phyloP scores from a whole-genome alignment of 768 basidiomycete genomes.

The Podaxis sp. region DNA sequence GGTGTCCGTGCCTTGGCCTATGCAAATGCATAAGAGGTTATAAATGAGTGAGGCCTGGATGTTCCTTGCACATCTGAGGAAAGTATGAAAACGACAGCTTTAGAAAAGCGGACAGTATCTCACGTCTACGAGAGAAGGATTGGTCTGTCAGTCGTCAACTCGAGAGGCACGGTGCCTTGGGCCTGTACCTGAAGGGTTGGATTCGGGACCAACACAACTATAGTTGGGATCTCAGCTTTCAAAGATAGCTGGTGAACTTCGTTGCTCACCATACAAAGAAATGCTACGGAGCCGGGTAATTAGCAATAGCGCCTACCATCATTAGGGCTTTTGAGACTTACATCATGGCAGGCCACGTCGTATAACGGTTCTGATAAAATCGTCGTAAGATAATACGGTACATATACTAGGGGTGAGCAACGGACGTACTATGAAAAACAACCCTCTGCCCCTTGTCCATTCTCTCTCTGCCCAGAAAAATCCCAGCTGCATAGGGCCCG shows the following conservation, averaged over 20 bases:
- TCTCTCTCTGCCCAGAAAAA: conserved; percentile 13
- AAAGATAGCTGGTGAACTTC: not conserved
- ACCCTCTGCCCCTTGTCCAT: conserved; percentile 9
- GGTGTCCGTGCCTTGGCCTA: conserved; percentile 4
- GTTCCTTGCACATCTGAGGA: conserved; percentile 2
- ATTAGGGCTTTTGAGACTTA: not conserved
- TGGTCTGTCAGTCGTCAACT: not conserved
- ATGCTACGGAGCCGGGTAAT: not conserved
- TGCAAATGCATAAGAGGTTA: conserved; percentile 1
- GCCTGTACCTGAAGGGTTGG: conserved; percentile 8
- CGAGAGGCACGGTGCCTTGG: not conserved
- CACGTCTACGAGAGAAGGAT: not conserved
- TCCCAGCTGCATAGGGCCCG: not conserved
- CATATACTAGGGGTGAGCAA: not conserved
- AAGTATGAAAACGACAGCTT: not conserved
- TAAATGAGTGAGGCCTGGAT: not conserved
- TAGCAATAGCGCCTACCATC: not conserved
- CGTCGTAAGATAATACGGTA: not conserved
- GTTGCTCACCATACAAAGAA: conserved; percentile 6
- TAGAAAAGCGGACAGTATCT: not conserved
- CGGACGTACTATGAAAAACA: conserved; percentile 7
- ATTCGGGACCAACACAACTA: conserved; percentile 9
- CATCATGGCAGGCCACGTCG: conserved; percentile 10
- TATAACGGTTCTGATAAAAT: conserved; percentile 5
- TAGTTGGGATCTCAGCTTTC: not conserved